Evolutionary conservation across 192 early-diverging fungal genomes (phyloP), one percentile per base, ranked within the genome.

Genomic region (Umbelopsis sp.): DNA sequence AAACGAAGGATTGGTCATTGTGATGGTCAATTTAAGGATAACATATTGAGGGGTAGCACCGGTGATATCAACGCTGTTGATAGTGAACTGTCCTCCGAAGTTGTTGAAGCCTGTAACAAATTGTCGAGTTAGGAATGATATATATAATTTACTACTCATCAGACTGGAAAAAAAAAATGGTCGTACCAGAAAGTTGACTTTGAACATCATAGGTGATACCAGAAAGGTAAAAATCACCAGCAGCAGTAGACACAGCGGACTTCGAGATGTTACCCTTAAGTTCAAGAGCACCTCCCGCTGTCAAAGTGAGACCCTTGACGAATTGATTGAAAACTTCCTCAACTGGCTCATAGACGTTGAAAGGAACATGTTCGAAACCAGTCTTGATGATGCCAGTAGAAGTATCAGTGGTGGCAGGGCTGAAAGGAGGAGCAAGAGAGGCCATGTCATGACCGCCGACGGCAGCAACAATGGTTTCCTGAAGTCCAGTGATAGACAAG

Each of bases 1-100:
- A 61, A 72, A 73, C 46, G 87, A 86, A 10, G 84, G 84, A 71
- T 87, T 85, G 70, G 68, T 76, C 27, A 88, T 71, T 3, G 70
- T 68, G 23, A 82, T 81, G 37, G 52, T 47, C 41, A 86, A 69
- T 16, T 80, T 67, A 46, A 87, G 70, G 61, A 74, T 76, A 58
- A 84, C 83, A 71, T 82, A 75, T 18, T 84, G 48, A 16, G 72
- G 35, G 35, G 77, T 72, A 18, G 75, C 65, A 45, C 75, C 75
- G 37, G 64, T 21, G 35, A 75, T 65, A 27, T 78, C 45, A 3
- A 78, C 49, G 7, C 37, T 46, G 33, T 61, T 37, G 30, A 80
- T 44, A 25, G 66, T 50, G 27, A 78, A 49, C 47, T 61, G 11
- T 8, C 78, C 78, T n/a, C 65, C 55, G 41, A 75, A 67, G 46